Evolutionary conservation across 139 green algal genomes (phyloP), one percentile per base, ranked within the genome.

Genomic region (Chlorella ohadii): DNA sequence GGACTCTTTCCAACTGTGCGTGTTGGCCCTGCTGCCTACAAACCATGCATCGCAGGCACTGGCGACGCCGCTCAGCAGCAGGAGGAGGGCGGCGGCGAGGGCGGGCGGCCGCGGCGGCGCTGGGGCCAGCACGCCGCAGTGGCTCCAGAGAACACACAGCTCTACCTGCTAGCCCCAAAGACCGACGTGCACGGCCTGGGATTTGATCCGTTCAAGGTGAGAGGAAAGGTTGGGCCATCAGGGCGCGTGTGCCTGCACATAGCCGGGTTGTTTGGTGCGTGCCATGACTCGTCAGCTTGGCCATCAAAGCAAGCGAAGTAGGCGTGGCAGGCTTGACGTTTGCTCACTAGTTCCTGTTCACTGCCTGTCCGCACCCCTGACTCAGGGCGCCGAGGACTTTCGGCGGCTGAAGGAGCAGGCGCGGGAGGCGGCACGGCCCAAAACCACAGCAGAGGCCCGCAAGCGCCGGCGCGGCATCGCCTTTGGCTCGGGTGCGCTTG

Each of bases 141-240:
- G 27, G 91, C 90, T 33, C 64, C 90, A 15, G 91, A 96, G 41
- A 96, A 97, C 88, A 93, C 91, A 5, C 88, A 84, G 0, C 44
- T 97, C 22, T 93, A 95, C 79, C 85, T 95, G 19, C 73, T 95
- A 67, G 67, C 94, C 13, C 93, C 94, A 1, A 99, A 99, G 90
- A 83, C 84, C 9, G 93, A 98, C 82, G 33, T 89, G 20, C 89
- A 97, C 75, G 96, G 96, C 47, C 76, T 99, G n/a, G 96, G 96
- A 1, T 98, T 92, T 87, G 96, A 99, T 86, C 95, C 96, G 0
- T 99, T 96, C 87, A 90, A 91, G 80, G 88, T 79, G 59, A 41
- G 36, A 33, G 41, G n/a, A 22, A n/a, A n/a, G n/a, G n/a, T n/a
- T n/a, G n/a, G n/a, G n/a, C n/a, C n/a, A n/a, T n/a, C n/a, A n/a